Evolutionary conservation across 441 rosid genomes (phyloP).

Genomic region (Kokia cookei): DNA sequence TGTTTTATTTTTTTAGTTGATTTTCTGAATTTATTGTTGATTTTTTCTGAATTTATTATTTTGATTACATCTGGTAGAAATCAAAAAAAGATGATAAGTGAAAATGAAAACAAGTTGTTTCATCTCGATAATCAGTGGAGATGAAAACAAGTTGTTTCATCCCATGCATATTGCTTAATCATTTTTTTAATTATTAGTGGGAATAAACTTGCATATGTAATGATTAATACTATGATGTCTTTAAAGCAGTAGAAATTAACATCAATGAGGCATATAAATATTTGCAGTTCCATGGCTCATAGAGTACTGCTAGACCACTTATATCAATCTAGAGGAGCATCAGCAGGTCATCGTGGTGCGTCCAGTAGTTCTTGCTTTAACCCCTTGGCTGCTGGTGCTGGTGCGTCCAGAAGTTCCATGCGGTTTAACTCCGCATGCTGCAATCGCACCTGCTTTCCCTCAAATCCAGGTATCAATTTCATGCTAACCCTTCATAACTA

Average conservation of each 20-base stretch:
- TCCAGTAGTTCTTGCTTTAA: not conserved
- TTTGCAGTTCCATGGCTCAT: not conserved
- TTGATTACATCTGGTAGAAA: not conserved
- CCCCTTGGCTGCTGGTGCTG: not conserved
- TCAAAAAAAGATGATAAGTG: conserved; percentile 6
- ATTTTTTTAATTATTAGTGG: not conserved
- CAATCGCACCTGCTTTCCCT: not conserved
- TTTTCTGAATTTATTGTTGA: not conserved
- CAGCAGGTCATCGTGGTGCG: not conserved
- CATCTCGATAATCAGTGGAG: conserved; percentile 9
- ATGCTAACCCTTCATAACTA: not conserved
- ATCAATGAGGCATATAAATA: not conserved
- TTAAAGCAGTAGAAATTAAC: not conserved
- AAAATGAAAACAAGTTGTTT: conserved; percentile 13
- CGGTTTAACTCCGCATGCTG: not conserved
- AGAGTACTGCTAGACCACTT: not conserved
- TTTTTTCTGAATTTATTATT: not conserved
- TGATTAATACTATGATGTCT: not conserved
- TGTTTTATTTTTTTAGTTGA: not conserved
- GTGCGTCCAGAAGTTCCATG: too few relatives aligned
- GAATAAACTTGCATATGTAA: not conserved
- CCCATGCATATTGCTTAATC: too few relatives aligned
- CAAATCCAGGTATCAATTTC: conserved; percentile 1
- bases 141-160: not conserved
- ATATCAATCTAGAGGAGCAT: not conserved